A percentile compares a stretch with the other conserved stretches of the same genome.
Evolutionary conservation across 2,329 filamentous ascomycete genomes (phyloP).

Genomic region (Calonectria montana): DNA sequence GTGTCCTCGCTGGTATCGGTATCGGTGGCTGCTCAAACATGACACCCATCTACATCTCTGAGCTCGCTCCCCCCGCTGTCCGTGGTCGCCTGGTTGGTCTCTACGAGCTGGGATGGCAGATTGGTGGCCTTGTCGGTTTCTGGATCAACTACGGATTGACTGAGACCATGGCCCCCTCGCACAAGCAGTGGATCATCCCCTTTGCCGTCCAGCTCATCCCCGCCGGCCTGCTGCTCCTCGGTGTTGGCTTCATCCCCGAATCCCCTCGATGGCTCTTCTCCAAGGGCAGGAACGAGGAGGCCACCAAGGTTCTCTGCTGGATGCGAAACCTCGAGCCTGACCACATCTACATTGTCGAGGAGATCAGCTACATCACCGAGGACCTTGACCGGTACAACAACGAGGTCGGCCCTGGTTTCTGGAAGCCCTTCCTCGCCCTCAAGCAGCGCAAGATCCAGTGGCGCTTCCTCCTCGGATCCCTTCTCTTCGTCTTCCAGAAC

Average conservation of each 20-base stretch:
- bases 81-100: slow-evolving; percentile 74
- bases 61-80: slow-evolving; percentile 70
- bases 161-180: slow-evolving; percentile 57
- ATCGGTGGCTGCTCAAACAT: slow-evolving; percentile 73
- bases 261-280: slow-evolving; percentile 78
- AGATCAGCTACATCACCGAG: slow-evolving; percentile 76
- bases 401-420: slow-evolving; percentile 78
- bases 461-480: slow-evolving; percentile 78
- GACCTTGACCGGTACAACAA: slow-evolving; percentile 73
- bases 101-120: slow-evolving; percentile 75
- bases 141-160: slow-evolving; percentile 75
- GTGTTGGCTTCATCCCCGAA: slow-evolving; percentile 70
- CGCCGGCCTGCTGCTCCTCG: slow-evolving; percentile 69
- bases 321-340: slow-evolving; percentile 68
- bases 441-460: slow-evolving; percentile 70
- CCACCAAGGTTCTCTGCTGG: slow-evolving; percentile 70
- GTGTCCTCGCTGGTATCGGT: slow-evolving; percentile 72
- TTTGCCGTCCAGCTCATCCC: slow-evolving; percentile 76
- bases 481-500: slow-evolving; percentile 85
- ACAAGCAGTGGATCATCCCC: slow-evolving; percentile 72
- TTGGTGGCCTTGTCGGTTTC: slow-evolving; percentile 72
- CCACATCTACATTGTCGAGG: slow-evolving; percentile 77
- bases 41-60: slow-evolving; percentile 71
- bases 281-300: slow-evolving; percentile 69
- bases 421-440: slow-evolving; percentile 74